Conservation (phyloP, 2,329 filamentous ascomycete species). For the Leptodontidium sp. region DNA sequence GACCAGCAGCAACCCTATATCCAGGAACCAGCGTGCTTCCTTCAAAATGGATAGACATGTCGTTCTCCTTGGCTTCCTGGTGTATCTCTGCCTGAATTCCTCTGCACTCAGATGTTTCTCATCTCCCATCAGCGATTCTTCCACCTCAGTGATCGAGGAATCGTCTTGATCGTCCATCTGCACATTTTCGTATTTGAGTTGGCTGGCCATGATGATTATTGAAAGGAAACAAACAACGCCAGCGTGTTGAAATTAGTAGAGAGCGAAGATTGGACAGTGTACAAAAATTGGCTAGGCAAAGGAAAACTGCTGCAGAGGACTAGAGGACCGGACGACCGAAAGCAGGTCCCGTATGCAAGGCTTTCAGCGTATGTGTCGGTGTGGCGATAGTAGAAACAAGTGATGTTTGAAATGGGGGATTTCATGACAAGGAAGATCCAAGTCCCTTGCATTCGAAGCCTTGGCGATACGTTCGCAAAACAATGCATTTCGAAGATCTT, state of each 20-base stretch:
- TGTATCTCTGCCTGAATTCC: slow-evolving; percentile 37
- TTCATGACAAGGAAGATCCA: neutral
- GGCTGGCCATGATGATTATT: slow-evolving; percentile 23
- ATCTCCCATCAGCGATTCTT: slow-evolving; percentile 52
- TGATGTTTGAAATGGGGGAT: slow-evolving; percentile 9
- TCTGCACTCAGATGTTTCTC: slow-evolving; percentile 49
- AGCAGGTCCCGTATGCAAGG: neutral
- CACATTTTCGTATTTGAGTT: slow-evolving; percentile 29
- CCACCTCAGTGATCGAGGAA: slow-evolving; percentile 51
- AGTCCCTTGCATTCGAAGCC: neutral
- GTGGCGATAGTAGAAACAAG: slow-evolving; percentile 10
- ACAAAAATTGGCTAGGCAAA: neutral
- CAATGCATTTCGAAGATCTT: slow-evolving; percentile 6
- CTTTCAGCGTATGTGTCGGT: neutral
- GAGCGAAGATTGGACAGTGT: neutral
- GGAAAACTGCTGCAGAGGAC: too few species aligned
- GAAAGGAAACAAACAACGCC: slow-evolving; percentile 11
- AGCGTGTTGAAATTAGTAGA: slow-evolving; percentile 8
- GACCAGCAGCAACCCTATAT: slow-evolving; percentile 50
- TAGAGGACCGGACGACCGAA: neutral
- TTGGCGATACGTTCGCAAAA: neutral
- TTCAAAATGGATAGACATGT: slow-evolving; percentile 42
- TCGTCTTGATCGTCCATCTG: slow-evolving; percentile 48
- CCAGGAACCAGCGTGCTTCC: slow-evolving; percentile 50
- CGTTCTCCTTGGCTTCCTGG: slow-evolving; percentile 36